phyloP scores from a whole-genome alignment of 1,284 basidiomycete species.

The Termitomyces sp. region DNA sequence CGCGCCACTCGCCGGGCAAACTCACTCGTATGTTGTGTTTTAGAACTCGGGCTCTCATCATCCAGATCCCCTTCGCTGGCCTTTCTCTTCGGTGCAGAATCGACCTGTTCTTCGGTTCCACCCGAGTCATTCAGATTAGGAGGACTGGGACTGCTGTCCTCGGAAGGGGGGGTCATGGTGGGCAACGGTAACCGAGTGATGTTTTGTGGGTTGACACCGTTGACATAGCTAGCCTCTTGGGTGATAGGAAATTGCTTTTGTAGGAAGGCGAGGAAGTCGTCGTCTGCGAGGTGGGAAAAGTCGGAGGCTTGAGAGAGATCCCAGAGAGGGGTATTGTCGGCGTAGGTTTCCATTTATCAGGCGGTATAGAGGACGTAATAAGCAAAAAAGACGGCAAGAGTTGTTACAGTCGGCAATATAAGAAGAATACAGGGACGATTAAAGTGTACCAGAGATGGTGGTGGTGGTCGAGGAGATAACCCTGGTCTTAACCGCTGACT shows the following conservation, averaged over 20 bases:
- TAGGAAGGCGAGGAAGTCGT: conserved; percentile 72
- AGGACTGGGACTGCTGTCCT: conserved; percentile 74
- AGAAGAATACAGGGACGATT: not conserved
- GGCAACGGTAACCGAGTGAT: conserved; percentile 39
- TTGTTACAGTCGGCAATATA: not conserved
- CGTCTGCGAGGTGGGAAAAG: conserved; percentile 65
- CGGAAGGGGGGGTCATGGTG: conserved; percentile 46
- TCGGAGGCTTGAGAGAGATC: conserved; percentile 57
- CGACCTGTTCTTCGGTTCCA: conserved; percentile 36
- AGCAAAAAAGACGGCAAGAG: not conserved
- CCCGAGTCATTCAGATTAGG: conserved; percentile 38
- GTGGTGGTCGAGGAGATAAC: conserved; percentile 18
- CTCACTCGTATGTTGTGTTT: conserved; percentile 60
- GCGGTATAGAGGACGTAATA: conserved; percentile 6
- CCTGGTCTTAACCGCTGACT: conserved; percentile 17
- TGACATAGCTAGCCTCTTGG: conserved; percentile 19
- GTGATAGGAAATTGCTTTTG: conserved; percentile 59
- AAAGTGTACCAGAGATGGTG: conserved; percentile 9
- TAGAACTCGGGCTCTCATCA: conserved; percentile 57
- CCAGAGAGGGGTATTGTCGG: conserved; percentile 52
- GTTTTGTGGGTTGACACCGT: conserved; percentile 55
- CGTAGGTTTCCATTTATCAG: conserved; percentile 35
- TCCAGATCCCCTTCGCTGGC: conserved; percentile 57
- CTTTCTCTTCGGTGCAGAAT: conserved; percentile 63
- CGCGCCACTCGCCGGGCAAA: conserved; percentile 8